Base-by-base conservation (phyloP, 305 asterid species). In the Fraxinus velutina region DNA sequence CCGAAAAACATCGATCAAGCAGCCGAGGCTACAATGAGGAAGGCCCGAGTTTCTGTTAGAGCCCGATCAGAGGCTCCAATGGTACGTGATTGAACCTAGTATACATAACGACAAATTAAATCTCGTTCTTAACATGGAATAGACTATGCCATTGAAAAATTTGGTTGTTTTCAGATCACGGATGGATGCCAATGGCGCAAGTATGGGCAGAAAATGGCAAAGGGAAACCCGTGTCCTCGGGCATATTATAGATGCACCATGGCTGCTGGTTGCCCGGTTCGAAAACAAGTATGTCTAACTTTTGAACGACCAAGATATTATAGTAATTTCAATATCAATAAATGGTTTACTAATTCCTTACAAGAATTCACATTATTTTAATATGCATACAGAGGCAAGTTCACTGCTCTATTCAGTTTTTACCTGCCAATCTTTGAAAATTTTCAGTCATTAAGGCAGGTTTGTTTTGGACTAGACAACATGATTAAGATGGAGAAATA, bases 151-250 rank as follows among this genome's bases (percentile, higher is more conserved):
- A 36, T 22, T 73, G 47, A 29, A 42, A 5, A 57, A 1, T 36
- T 33, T 2, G 34, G 72, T 29, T 68, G 5, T 12, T 1, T 37
- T 75, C 32, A 96, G 99, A 93, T 96, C 39, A 85, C 94, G 0
- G 99, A 96, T 84, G 98, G 98, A 77, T 94, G 99, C 62, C 99
- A 96, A 89, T 96, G 99, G 98, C 88, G 99, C 7, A 96, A 96
- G 83, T 96, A 96, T 24, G 99, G 99, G 5, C 99, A 96, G 81
- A 96, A 96, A 85, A 92, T 96, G 91, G 97, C 99, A 0, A 96
- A 96, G 83, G 99, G 99, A 27, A 96, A 96, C 84, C 98, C 98
- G 0, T 94, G 97, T 70, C 98, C 99, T 33, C 95, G 99, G 15
- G 98, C 99, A 3, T 96, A 96, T 86, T 96, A 94, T 1, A 91